Evolutionary conservation across 179 eudicot genomes (phyloP), one percentile per base, ranked within the genome.

Genomic region (Drosera spatulata): DNA sequence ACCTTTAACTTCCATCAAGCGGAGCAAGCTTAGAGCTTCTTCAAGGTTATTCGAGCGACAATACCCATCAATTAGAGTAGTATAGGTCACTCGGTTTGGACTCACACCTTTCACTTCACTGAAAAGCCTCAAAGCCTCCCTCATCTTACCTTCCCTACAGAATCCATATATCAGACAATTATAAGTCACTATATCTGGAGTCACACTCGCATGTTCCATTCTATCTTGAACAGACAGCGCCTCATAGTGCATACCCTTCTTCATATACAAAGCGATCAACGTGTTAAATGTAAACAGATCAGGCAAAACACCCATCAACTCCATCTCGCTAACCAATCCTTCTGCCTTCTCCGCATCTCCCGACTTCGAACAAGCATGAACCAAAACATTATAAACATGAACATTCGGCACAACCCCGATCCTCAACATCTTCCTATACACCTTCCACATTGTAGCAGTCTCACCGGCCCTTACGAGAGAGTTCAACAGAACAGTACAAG

Each of bases 401-500:
- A 74, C 59, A 68, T 77, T 77, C 14, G 82, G 73, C 46, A 56
- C 59, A 58, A 71, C 66, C 64, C 76, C 79, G 33, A 74, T 71
- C 55, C 62, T 74, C 67, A 71, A 41, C 76, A 77, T 66, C 56
- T 55, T 68, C 56, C 78, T 77, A 54, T 83, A 88, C 61, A 84
- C 45, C 68, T 88, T 91, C 98, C 98, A 85, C 68, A 83, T 73
- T 12, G 67, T 69, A 64, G 84, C 71, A 51, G 61, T 76, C 74
- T 73, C 61, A 63, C 96, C 68, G 52, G 76, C 77, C 71, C 85
- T 85, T 49, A 88, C 95, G 58, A 91, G 73, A 3, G 88, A 75
- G 59, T 70, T 85, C 79, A 91, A 58, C 62, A 91, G 82, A 59
- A 72, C 88, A 55, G 83, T 80, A 73, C 96, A 88, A 71, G 98